phyloP scores from a whole-genome alignment of 2,329 filamentous ascomycete species.

The Pestalotiopsis sp. region DNA sequence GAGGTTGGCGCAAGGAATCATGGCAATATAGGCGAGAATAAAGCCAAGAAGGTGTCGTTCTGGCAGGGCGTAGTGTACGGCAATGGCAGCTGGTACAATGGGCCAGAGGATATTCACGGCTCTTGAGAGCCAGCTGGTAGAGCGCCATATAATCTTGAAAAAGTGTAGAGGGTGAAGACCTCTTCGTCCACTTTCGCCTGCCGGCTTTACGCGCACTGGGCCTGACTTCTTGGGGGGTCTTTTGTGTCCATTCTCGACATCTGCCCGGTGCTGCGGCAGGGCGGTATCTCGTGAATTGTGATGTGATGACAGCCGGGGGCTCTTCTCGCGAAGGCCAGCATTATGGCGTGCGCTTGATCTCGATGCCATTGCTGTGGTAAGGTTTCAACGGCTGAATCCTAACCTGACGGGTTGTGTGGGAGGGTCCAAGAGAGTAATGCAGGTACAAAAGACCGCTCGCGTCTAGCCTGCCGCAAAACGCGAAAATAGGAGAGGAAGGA shows the following conservation, averaged over 20 bases:
- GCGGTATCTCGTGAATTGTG: conserved; percentile 8
- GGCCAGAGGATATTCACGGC: conserved; percentile 75
- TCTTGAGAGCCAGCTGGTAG: conserved; percentile 64
- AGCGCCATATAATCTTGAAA: conserved; percentile 63
- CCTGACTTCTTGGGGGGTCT: conserved; percentile 15
- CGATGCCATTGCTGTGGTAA: not conserved
- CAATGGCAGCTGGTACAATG: conserved; percentile 71
- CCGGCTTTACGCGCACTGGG: conserved; percentile 31
- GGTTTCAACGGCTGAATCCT: not conserved
- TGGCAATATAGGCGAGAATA: conserved; percentile 72
- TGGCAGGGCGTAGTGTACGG: conserved; percentile 46
- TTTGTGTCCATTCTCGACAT: conserved; percentile 9
- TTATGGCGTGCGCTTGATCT: not conserved
- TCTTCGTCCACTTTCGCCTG: conserved; percentile 68
- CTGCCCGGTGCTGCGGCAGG: conserved; percentile 12
- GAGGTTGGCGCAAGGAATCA: conserved; percentile 76
- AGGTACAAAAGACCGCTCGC: not conserved
- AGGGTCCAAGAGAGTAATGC: not conserved
- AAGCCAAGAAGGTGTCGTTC: conserved; percentile 65
- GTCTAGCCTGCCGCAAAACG: not conserved
- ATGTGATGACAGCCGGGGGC: conserved; percentile 8
- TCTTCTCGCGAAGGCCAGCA: conserved; percentile 11
- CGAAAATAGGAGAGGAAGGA: no score
- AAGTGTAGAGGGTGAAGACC: conserved; percentile 68
- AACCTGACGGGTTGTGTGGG: not conserved